Evolutionary conservation across 257 asterid genomes (phyloP), one percentile per base, ranked within the genome.

Genomic region (Henckelia pumila): DNA sequence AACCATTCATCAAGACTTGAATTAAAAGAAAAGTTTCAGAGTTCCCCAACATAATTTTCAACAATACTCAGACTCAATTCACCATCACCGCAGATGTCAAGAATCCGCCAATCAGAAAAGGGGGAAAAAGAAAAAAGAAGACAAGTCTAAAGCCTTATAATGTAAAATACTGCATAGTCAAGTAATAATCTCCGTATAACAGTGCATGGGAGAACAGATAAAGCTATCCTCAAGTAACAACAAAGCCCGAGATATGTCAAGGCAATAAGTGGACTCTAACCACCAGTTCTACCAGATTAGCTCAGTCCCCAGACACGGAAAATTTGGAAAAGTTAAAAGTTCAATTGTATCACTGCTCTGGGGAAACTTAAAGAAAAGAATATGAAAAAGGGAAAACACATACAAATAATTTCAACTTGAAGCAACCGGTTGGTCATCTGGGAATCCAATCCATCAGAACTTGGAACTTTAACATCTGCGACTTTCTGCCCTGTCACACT

Each of bases 371-470:
- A 67, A 67, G 57, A 61, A 71, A 35, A 35, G 16, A 35, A 35
- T 3, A 35, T 9, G 16, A 35, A 29, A 13, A 49, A 61, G 32
- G 22, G 59, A 60, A 21, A 20, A 56, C 50, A 86, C 97, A 85
- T 77, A 93, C 99, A 83, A 53, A 93, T 79, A 47, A 70, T 67
- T 74, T 85, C 92, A 63, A 84, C 76, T 73, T 76, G 83, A 64
- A 92, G 88, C 83, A 84, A 73, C 75, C 76, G 79, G 71, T 81
- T 79, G 68, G 44, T 69, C 72, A 79, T 26, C 72, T 78, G 86
- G 59, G 70, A 62, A 70, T 68, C 66, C 57, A 81, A 75, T 67
- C 80, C 87, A 68, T 79, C 82, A 37, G 73, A n/a, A 61, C 69
- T 68, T 53, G 83, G 77, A 61, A 56, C 61, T 35, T 74, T 76